Evolutionary conservation across 2,329 filamentous ascomycete genomes (phyloP).

Genomic region (Aspergillus vadensis): DNA sequence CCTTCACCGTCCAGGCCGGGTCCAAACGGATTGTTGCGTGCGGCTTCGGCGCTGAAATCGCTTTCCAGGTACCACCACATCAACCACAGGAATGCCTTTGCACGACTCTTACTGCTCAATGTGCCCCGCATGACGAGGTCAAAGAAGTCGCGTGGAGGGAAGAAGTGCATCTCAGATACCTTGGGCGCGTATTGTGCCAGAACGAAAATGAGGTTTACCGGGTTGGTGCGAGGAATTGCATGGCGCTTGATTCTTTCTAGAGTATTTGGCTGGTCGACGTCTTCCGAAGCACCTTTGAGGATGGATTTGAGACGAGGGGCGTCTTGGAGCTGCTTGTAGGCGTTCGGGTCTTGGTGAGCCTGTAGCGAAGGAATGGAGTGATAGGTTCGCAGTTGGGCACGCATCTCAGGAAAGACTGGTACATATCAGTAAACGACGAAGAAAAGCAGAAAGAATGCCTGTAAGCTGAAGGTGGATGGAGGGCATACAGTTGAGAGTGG

Average conservation of each 20-base stretch:
- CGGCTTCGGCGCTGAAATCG: conserved; percentile 86
- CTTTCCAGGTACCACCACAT: conserved; percentile 99
- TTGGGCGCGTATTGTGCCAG: conserved; percentile 87
- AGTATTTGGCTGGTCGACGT: conserved; percentile 79
- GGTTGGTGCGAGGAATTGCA: conserved; percentile 79
- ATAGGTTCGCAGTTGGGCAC: conserved; percentile 94
- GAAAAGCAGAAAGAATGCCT: background rate
- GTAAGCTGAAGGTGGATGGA: conserved; percentile 5
- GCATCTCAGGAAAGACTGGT: conserved; percentile 97
- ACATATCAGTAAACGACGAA: conserved; percentile 8
- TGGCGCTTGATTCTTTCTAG: conserved; percentile 77
- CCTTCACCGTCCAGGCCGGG: conserved; percentile 48
- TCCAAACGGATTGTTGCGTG: conserved; percentile 88
- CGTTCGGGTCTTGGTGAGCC: conserved; percentile 89
- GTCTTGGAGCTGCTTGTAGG: conserved; percentile 97
- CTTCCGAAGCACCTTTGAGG: conserved; percentile 92
- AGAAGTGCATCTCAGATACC: conserved; percentile 91
- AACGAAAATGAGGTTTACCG: conserved; percentile 95
- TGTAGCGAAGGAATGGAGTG: conserved; percentile 96
- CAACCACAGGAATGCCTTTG: conserved; percentile 89
- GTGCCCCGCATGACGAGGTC: conserved; percentile 92
- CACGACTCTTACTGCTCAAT: conserved; percentile 77
- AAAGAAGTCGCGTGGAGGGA: conserved; percentile 83
- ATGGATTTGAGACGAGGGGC: conserved; percentile 95
- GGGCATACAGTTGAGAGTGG: conserved; percentile 85